Evolutionary conservation across 2,329 filamentous ascomycete species (phyloP).

Genomic region (Botrytis sinoallii): DNA sequence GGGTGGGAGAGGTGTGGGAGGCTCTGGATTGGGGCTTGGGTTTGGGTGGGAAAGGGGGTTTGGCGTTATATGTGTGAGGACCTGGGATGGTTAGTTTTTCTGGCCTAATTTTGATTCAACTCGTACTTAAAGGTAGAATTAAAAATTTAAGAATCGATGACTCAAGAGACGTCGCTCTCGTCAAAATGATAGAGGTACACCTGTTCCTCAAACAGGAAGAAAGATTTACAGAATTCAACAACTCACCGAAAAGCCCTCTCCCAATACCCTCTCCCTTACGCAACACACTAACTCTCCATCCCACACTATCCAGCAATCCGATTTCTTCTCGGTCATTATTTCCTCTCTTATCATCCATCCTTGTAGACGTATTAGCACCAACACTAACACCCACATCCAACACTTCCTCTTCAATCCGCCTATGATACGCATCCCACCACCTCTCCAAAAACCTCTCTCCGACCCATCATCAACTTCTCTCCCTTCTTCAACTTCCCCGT

Average conservation of each 20-base stretch:
- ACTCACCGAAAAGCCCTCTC: background rate
- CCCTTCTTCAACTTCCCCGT: background rate
- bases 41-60: too few relatives aligned
- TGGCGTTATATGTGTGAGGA: background rate
- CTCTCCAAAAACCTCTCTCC: background rate
- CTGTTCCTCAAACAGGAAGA: background rate
- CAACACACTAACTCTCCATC: background rate
- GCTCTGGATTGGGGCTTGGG: background rate
- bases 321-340: too few relatives aligned
- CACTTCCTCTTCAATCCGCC: background rate
- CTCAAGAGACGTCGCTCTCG: accelerated
- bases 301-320: background rate
- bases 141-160: background rate
- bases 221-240: background rate
- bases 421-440: background rate
- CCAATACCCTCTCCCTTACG: background rate
- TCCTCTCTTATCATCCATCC: too few relatives aligned
- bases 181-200: accelerated
- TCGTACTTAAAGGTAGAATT: background rate
- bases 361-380: background rate
- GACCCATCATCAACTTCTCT: background rate
- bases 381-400: background rate
- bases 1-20: background rate
- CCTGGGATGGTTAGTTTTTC: background rate
- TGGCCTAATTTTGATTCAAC: background rate